Evolutionary conservation across 805 yeast genomes (phyloP), one percentile per base, ranked within the genome.

Genomic region (Jamesozyma hellenica): DNA sequence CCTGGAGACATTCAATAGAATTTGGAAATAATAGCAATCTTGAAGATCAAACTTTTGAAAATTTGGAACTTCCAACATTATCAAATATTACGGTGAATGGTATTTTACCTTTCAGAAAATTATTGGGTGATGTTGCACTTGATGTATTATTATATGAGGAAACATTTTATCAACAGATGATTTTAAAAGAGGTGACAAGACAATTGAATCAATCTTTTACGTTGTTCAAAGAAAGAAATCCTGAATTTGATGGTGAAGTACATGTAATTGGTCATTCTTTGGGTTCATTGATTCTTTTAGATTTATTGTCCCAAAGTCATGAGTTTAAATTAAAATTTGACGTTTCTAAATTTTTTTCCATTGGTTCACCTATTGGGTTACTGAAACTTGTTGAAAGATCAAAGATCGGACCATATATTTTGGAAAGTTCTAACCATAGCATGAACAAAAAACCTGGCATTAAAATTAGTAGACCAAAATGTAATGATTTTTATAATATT

Each of bases 361-460:
- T 86, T 26, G 98, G 97, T 0, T 85, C 95, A 2, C 98, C 97
- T 0, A 73, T 83, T 28, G 96, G 96, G 1, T 77, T 86, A 16
- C 82, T 88, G 61, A 81, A 82, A 57, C 64, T 90, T 26, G 71
- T 92, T 31, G 78, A 76, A 47, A 73, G 79, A 34, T 71, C 71
- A 33, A 74, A 73, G 35, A 70, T 87, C n/a, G 63, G 66, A 9
- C 38, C 40, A 1, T 16, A 16, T 31, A 34, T 6, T 11, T 23
- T 25, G 3, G 66, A 79, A 1, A 19, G 17, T 10, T 15, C 8
- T 11, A 17, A 17, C 35, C 23, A 49, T 41, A 9, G 33, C 40
- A 13, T 29, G 46, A 10, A 34, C 39, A 7, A 46, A 51, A 12
- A 3, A 16, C 12, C 28, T 28, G 6, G 26, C 42, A 13, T 41